Base-by-base conservation (phyloP, 129 eudicot genomes). In the Rutidosis leptorrhynchoides region DNA sequence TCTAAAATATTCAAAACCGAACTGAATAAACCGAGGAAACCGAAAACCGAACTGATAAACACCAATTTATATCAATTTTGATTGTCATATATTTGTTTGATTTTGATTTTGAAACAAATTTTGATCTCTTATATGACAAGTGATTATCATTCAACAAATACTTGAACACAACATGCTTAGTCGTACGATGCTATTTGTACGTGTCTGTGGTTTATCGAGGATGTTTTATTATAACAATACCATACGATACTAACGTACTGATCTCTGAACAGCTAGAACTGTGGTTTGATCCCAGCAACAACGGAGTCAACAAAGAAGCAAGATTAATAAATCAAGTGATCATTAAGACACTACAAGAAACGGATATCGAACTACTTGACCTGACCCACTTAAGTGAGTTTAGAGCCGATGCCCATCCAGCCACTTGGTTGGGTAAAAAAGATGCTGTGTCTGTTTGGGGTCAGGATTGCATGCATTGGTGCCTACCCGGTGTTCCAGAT, bases 401-500 rank as follows among this genome's bases (percentile, higher is more conserved):
- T 40, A 79, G 98, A 68, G 95, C 95, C 25, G 98, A 91, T 62
- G 98, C 92, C 35, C 98, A 93, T 78, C 98, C 98, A 17, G 96
- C 98, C 35, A 80, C 74, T 16, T 92, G 98, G 98, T 56, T 92
- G 23, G 98, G 98, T 43, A 85, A 88, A 70, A 85, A 88, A 76
- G 98, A 88, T 66, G 98, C 95, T 7, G 98, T 93, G 72, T 81
- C 96, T 0, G 82, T 88, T 19, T 93, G 96, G 98, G 96, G 98
- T 40, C 87, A 93, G 81, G 98, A 93, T 65, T 93, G 98, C 87
- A 88, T 93, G 98, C 98, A 93, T 62, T 93, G 98, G 98, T 93
- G 96, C 80, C 83, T 93, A 49, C 98, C 98, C 0, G 98, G 98
- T 26, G 89, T 93, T 43, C 98, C 98, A 0, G 98, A 93, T 76